These are phyloP conservation scores for Acacia crassicarpa DNA, from an alignment of 306 rosid species.

Conservation along the genomic window DNA sequence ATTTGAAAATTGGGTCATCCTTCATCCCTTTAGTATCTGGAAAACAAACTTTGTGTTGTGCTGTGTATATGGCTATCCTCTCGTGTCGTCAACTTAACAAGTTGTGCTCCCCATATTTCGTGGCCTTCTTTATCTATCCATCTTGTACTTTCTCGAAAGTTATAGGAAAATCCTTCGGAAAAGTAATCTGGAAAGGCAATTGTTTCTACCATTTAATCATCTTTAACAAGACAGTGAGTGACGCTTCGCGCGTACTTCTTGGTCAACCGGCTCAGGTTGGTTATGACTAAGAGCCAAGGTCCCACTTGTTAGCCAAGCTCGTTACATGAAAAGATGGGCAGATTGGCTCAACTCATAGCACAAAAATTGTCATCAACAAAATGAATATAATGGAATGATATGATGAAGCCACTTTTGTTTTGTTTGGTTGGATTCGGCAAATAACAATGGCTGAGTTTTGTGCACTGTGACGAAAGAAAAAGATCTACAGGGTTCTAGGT, in stretches of 20 bases:
- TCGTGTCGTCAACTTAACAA: conserved; percentile 19
- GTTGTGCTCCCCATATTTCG: conserved; percentile 36
- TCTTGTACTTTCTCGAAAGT: conserved; percentile 12
- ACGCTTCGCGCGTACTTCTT: conserved; percentile 16
- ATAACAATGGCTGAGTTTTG: background rate
- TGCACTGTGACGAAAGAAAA: background rate
- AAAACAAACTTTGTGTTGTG: conserved; percentile 1
- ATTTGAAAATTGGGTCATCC: conserved; percentile 45
- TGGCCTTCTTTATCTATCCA: background rate
- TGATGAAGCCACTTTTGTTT: background rate
- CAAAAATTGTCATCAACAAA: conserved; percentile 29
- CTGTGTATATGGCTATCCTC: conserved; percentile 3
- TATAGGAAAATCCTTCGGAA: conserved; percentile 10
- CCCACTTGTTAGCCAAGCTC: conserved; percentile 38
- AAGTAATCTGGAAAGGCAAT: background rate
- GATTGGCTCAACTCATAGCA: conserved; percentile 6
- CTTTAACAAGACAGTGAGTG: conserved; percentile 19
- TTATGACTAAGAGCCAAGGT: conserved; percentile 6
- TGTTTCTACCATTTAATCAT: conserved; percentile 18
- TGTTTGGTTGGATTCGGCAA: background rate
- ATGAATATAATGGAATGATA: conserved; percentile 13
- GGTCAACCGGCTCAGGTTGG: background rate
- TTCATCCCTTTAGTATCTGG: background rate
- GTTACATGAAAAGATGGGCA: conserved; percentile 34
- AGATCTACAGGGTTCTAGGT: background rate